Conservation (phyloP, 148 eudicot species). For the Rhododendron kiyosumense region DNA sequence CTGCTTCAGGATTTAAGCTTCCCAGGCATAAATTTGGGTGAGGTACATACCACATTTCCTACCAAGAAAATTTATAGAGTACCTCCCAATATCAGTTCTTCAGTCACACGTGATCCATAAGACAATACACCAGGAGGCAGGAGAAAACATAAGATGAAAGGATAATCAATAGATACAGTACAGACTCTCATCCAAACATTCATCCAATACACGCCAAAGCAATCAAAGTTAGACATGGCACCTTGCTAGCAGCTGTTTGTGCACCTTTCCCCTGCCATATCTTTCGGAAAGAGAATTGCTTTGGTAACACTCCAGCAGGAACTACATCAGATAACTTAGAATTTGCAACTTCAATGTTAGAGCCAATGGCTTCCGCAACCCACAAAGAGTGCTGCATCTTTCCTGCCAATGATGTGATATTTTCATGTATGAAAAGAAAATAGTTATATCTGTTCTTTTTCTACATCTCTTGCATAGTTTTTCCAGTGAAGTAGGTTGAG, state of each 20-base stretch:
- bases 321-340: conserved; percentile 31
- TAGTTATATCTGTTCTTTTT: not conserved
- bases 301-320: conserved; percentile 44
- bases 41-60: not conserved
- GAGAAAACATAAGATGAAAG: not conserved
- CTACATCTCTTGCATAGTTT: not conserved
- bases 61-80: not conserved
- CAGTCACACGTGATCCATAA: not conserved
- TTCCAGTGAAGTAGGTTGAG: not conserved
- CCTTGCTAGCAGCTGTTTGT: conserved; percentile 81
- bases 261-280: conserved; percentile 94
- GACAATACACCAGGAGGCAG: not conserved
- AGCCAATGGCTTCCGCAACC: conserved; percentile 50
- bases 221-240: conserved; percentile 21
- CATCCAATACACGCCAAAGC: not conserved
- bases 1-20: not conserved
- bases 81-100: not conserved
- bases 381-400: conserved; percentile 89
- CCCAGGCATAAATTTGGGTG: not conserved
- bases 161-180: not conserved
- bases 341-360: conserved; percentile 31
- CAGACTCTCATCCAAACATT: not conserved
- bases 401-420: conserved; percentile 36
- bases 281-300: conserved; percentile 62
- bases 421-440: not conserved